These are phyloP conservation scores for Trichocladium antarcticum DNA, from an alignment of 495 filamentous ascomycete genomes.

Conservation along the genomic window DNA sequence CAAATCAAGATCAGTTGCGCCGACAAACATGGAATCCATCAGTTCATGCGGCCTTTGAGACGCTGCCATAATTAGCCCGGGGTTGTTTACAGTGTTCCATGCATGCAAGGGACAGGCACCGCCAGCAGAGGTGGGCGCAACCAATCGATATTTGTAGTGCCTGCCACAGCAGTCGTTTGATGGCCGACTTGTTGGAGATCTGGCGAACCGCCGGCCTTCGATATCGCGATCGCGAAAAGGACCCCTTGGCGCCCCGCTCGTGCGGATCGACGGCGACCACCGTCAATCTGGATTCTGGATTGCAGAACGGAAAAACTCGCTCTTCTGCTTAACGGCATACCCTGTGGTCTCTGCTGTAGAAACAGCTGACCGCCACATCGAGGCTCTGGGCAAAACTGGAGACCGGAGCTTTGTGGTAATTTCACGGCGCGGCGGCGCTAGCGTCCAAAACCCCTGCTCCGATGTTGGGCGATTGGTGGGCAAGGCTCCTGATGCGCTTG, in stretches of 20 bases:
- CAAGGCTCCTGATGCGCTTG: not conserved
- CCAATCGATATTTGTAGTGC: not conserved
- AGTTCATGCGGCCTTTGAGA: constrained; percentile 1
- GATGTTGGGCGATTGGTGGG: not conserved
- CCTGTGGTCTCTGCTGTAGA: not conserved
- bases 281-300: no score
- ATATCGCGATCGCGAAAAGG: not conserved
- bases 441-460: not conserved
- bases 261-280: constrained; percentile 3
- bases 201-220: not conserved
- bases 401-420: not conserved
- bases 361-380: not conserved
- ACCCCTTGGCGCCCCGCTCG: constrained; percentile 4
- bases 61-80: constrained; percentile 1
- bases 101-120: not conserved
- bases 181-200: not conserved
- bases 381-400: not conserved
- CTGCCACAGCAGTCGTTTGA: not conserved
- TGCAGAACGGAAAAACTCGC: no score
- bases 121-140: not conserved
- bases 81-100: not conserved
- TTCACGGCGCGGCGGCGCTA: not conserved
- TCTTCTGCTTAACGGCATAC: no score
- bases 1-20: no score
- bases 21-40: not conserved